Evolutionary conservation across 352 stramenopile species (phyloP), one percentile per base, ranked within the genome.

Genomic region (Achlya hypogyna): DNA sequence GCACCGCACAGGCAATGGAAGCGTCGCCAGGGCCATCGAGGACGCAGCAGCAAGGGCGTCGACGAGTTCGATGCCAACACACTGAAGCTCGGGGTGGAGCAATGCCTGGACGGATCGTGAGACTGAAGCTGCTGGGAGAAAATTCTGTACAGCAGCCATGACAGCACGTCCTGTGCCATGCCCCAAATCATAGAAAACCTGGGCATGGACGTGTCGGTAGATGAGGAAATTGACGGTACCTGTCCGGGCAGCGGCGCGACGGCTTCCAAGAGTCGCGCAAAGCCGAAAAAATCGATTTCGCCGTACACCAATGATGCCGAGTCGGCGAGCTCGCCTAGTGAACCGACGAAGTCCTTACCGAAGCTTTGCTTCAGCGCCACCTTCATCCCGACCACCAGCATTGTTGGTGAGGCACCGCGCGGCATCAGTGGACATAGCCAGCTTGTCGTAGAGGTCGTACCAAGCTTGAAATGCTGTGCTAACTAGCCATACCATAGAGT

Each of bases 271-370:
- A 67, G 28, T 4, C 28, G 40, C 12, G 60, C 60, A 23, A 59
- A 59, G 2, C 60, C 60, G 47, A 67, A 67, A 45, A 67, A 67
- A 27, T 67, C 60, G 1, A 67, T 34, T 58, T 67, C 60, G 22
- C 60, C 60, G 35, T 67, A 67, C 40, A 53, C n/a, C 18, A 67
- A 28, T 31, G 60, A 67, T n/a, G 59, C 22, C 20, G 59, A 58
- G 18, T 16, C 56, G 9, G 60, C 25, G 31, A 10, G 34, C 22
- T 10, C 38, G 16, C 12, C 23, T 62, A 29, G 25, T 35, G 12
- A 23, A 51, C 10, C 4, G 31, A 23, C 31, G 22, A n/a, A n/a
- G n/a, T n/a, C n/a, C n/a, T n/a, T n/a, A n/a, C n/a, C n/a, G n/a
- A n/a, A n/a, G n/a, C n/a, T n/a, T n/a, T n/a, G n/a, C n/a, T n/a